Percentiles rank a stretch among this genome's conserved stretches.
Conservation (phyloP, 345 rosid species). For the Dovyalis caffra region DNA sequence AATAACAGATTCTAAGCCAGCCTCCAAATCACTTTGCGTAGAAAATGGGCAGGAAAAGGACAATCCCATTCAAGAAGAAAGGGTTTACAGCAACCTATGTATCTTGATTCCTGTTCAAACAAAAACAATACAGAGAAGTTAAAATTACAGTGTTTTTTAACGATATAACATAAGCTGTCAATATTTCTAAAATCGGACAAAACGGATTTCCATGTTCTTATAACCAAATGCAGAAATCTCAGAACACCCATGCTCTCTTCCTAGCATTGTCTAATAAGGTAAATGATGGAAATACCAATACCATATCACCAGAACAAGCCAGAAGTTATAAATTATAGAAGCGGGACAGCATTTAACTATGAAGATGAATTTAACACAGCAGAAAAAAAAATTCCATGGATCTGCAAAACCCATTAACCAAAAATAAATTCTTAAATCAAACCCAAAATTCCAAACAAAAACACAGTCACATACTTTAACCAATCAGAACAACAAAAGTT, state of each 20-base stretch:
- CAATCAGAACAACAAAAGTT: too few species aligned
- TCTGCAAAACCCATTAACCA: constrained; percentile 29
- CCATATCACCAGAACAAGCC: not conserved
- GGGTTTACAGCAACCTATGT: constrained; percentile 11
- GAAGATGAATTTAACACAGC: not conserved
- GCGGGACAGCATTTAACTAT: not conserved
- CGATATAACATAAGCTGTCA: not conserved
- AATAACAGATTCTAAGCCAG: constrained; percentile 57
- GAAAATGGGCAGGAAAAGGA: constrained; percentile 60
- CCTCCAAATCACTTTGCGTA: constrained; percentile 53
- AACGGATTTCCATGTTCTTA: not conserved
- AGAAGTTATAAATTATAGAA: not conserved
- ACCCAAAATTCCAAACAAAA: not conserved
- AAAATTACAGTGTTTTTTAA: too few species aligned
- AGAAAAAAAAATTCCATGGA: constrained; percentile 14
- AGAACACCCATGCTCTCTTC: not conserved
- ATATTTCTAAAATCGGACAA: not conserved
- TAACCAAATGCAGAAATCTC: not conserved
- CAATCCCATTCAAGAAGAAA: constrained; percentile 58
- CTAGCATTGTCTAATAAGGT: not conserved
- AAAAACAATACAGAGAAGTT: constrained; percentile 6
- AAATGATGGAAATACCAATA: not conserved
- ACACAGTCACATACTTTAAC: not conserved
- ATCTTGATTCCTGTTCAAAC: constrained; percentile 27
- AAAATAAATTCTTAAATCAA: not conserved